Evolutionary conservation across 2,329 filamentous ascomycete genomes (phyloP).

Genomic region (Ilyonectria robusta): DNA sequence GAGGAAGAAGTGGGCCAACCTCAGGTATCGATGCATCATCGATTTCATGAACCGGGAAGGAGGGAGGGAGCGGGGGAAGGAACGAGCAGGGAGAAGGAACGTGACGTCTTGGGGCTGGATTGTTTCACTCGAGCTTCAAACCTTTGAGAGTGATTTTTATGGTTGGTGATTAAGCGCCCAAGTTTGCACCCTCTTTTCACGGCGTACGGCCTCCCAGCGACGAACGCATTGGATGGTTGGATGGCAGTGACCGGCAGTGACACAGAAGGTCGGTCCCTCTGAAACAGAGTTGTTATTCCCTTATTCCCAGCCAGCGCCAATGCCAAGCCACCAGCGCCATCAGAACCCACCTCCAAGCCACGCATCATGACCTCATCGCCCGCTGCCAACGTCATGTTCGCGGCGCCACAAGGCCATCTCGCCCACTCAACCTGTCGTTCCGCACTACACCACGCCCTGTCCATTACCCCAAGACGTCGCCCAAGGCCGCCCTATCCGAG

Average conservation of each 20-base stretch:
- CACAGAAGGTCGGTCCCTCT: background rate
- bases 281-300: constrained; percentile 4
- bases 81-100: background rate
- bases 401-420: constrained; percentile 9
- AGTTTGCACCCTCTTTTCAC: background rate
- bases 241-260: constrained; percentile 3
- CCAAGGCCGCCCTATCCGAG: background rate
- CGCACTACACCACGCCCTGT: background rate
- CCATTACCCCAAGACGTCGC: background rate
- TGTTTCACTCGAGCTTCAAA: background rate
- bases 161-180: background rate
- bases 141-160: background rate
- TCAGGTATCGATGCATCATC: constrained; percentile 13
- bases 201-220: background rate
- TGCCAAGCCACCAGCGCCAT: constrained; percentile 21
- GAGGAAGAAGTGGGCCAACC: constrained; percentile 3
- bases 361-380: constrained; percentile 29
- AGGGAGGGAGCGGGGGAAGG: background rate
- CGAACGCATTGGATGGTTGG: constrained; percentile 12
- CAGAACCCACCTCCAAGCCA: constrained; percentile 20
- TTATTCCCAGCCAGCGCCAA: background rate
- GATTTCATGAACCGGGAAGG: background rate
- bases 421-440: background rate
- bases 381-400: constrained; percentile 19
- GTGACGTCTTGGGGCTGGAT: background rate